Evolutionary conservation across 1,139 yeast species (phyloP), one percentile per base, ranked within the genome.

Genomic region (Taiozyma sp.): DNA sequence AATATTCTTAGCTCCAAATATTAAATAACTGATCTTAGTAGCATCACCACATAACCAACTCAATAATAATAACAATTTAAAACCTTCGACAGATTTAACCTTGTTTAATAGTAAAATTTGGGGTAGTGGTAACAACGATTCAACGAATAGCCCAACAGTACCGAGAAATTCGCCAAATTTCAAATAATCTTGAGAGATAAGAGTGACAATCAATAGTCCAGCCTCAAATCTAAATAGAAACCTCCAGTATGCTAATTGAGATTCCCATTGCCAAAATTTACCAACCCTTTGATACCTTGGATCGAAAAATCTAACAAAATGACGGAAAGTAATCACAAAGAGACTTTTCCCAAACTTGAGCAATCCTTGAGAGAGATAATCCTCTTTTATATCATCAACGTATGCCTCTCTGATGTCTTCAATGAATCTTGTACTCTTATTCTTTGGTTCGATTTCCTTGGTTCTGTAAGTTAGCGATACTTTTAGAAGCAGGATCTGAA

Each of bases 1-100:
- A 28, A 88, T 80, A 57, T 84, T 78, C 51, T 77, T 77, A 1
- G 96, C 87, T 12, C 96, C 95, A 65, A 76, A 84, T 14, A 86
- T 61, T 53, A 90, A 74, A 65, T 87, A 90, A 48, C 84, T 72
- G 41, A 91, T 77, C 65, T 91, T 91, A 41, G 90, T 79, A 45
- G 85, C 71, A 69, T 91, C 97, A 48, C 97, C 97, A 54, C 93
- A 85, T 10, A 91, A 72, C 97, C 97, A 91, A 61, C 93, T 85
- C 32, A 89, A 70, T 46, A 91, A 67, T 48, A 91, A 71, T 39
- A 92, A 79, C 45, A 84, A 73, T 61, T 91, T 85, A 70, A 91
- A 90, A 55, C 93, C 93, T 58, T 85, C 85, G 8, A 87, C 83
- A 1, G 89, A 80, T 59, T 83, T 81, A 30, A 88, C 67, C 53